These are phyloP conservation scores for Hypoxylon sp. DNA, from an alignment of 2,329 filamentous ascomycete genomes.

Conservation along the genomic window DNA sequence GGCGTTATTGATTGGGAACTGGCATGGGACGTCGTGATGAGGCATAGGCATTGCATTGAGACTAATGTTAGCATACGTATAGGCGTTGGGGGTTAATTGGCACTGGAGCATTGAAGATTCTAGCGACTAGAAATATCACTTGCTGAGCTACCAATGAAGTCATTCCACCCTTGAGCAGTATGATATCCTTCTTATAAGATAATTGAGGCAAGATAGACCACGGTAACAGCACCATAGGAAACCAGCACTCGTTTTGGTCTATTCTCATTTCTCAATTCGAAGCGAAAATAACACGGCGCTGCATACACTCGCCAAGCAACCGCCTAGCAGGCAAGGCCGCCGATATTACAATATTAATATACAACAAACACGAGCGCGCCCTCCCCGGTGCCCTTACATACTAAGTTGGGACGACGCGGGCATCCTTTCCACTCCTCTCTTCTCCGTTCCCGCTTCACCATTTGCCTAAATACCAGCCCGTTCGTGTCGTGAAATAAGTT, in stretches of 20 bases:
- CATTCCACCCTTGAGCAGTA: background rate
- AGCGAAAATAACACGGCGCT: constrained; percentile 16
- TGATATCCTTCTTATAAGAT: background rate
- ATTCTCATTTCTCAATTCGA: constrained; percentile 18
- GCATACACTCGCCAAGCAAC: background rate
- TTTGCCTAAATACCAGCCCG: constrained; percentile 17
- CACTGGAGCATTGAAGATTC: background rate
- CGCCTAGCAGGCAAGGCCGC: background rate
- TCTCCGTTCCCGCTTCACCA: background rate
- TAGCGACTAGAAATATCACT: background rate
- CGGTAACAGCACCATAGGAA: background rate
- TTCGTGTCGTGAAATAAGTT: constrained; percentile 24
- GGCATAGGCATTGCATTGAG: constrained; percentile 9
- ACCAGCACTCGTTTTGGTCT: background rate
- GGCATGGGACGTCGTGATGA: constrained; percentile 1
- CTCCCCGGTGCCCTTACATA: constrained; percentile 8
- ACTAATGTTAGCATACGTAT: constrained; percentile 1
- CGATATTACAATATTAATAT: constrained; percentile 36
- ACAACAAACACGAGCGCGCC: constrained; percentile 5
- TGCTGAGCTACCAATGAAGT: background rate
- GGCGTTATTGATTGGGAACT: constrained; percentile 1
- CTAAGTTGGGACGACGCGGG: constrained; percentile 9
- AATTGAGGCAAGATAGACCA: background rate
- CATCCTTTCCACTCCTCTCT: constrained; percentile 3
- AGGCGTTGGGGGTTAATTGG: background rate